Conservation (phyloP, 768 basidiomycete genomes). For the Termitomyces sp. region DNA sequence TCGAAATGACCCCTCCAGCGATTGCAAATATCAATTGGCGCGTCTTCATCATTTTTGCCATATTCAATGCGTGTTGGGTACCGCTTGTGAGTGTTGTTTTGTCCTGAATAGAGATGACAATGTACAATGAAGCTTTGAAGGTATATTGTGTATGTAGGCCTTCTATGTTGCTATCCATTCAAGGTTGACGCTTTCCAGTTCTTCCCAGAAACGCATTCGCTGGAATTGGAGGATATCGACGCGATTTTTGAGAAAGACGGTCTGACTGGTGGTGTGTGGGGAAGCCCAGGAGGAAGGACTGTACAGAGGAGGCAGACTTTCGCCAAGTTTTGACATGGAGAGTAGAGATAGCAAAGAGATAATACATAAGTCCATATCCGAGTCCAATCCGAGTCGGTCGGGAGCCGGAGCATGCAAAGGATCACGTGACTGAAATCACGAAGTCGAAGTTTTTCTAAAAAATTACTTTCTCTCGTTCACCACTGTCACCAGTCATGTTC, state of each 20-base stretch:
- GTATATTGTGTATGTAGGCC: slow-evolving; percentile 12
- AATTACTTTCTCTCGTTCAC: not conserved
- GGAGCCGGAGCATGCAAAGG: too few relatives aligned
- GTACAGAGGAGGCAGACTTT: slow-evolving; percentile 16
- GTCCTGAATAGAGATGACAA: not conserved
- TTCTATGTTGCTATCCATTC: not conserved
- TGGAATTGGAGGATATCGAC: slow-evolving; percentile 37
- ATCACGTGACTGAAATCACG: slow-evolving; percentile 2
- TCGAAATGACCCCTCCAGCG: slow-evolving; percentile 38
- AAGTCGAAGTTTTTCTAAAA: slow-evolving; percentile 8
- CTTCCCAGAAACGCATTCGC: slow-evolving; percentile 33
- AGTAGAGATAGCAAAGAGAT: too few relatives aligned
- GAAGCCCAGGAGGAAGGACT: slow-evolving; percentile 29
- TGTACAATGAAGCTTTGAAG: not conserved
- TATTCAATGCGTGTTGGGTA: slow-evolving; percentile 42
- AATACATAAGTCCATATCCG: too few relatives aligned
- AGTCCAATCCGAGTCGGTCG: too few relatives aligned
- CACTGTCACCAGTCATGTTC: slow-evolving; percentile 29
- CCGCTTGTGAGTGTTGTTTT: slow-evolving; percentile 30
- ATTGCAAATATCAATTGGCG: slow-evolving; percentile 41
- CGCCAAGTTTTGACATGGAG: not conserved
- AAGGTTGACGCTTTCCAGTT: slow-evolving; percentile 12
- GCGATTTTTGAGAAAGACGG: slow-evolving; percentile 38
- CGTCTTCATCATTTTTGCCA: slow-evolving; percentile 43
- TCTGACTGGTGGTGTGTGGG: slow-evolving; percentile 38